Conservation (phyloP, 2,329 filamentous ascomycete species). For the Trichophyton simii region DNA sequence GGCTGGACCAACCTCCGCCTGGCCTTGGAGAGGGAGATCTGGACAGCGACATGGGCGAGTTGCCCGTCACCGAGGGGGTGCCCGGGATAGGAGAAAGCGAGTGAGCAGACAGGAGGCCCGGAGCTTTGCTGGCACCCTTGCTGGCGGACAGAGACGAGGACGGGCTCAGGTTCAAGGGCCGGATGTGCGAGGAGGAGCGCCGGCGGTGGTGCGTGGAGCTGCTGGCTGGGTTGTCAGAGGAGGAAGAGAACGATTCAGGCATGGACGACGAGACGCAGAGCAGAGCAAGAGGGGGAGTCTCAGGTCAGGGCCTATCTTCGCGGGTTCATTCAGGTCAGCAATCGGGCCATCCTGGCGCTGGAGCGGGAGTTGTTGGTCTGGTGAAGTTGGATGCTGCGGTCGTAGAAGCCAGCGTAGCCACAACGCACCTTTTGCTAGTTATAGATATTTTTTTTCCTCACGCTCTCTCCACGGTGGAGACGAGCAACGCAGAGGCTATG, state of each 20-base stretch:
- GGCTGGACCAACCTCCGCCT: slow-evolving; percentile 80
- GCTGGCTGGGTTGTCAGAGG: slow-evolving; percentile 3
- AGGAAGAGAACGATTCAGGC: slow-evolving; percentile 7
- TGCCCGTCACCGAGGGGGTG: slow-evolving; percentile 45
- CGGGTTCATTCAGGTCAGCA: not conserved
- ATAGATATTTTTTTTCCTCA: not conserved
- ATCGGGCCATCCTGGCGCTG: not conserved
- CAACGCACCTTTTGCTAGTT: not conserved
- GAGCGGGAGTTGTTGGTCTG: not conserved
- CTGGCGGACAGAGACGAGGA: slow-evolving; percentile 1
- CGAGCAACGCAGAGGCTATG: no score
- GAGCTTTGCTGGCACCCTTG: slow-evolving; percentile 15
- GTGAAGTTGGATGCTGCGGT: not conserved
- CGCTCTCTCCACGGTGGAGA: not conserved
- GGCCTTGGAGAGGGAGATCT: slow-evolving; percentile 75
- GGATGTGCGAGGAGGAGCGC: slow-evolving; percentile 8
- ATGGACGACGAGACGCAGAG: not conserved
- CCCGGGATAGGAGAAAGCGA: slow-evolving; percentile 45
- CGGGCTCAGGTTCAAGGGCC: slow-evolving; percentile 7
- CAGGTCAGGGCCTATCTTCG: not conserved
- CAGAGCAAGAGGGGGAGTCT: not conserved
- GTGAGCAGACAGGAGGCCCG: slow-evolving; percentile 12
- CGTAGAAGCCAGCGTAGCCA: not conserved
- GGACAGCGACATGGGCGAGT: slow-evolving; percentile 62
- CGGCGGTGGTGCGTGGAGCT: slow-evolving; percentile 11